Evolutionary conservation across 495 filamentous ascomycete species (phyloP).

Genomic region (Paragyromitra xinjiangensis): DNA sequence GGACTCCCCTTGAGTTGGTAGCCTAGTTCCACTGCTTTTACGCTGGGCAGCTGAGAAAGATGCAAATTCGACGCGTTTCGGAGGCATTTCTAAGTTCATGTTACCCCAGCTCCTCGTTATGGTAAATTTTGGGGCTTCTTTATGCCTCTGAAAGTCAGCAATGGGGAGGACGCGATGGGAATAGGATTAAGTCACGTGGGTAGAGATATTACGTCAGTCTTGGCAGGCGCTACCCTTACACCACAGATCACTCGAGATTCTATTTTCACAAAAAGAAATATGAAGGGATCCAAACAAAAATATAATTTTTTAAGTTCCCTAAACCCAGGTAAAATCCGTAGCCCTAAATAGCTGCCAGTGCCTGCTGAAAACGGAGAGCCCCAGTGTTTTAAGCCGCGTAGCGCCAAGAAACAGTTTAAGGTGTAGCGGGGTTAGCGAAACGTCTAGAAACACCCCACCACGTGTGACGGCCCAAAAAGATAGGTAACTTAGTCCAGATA

Average conservation of each 20-base stretch:
- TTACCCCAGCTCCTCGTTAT: not conserved
- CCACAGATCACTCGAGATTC: not conserved
- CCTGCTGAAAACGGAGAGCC: not conserved
- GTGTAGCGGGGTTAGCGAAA: constrained; percentile 36
- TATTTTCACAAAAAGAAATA: not conserved
- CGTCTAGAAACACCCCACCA: constrained; percentile 24
- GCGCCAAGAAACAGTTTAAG: constrained; percentile 11
- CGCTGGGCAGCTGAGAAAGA: not conserved
- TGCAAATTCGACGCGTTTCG: not conserved
- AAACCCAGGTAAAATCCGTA: not conserved
- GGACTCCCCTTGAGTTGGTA: not conserved
- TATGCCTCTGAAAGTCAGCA: too few species aligned
- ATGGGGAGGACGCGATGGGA: constrained; percentile 5
- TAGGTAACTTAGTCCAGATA: not conserved
- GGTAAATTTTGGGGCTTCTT: not conserved
- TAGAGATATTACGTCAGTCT: constrained; percentile 5
- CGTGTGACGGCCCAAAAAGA: not conserved
- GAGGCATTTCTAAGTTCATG: not conserved
- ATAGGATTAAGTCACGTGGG: constrained; percentile 15
- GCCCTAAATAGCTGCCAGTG: not conserved
- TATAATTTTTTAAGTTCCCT: not conserved
- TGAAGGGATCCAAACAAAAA: not conserved
- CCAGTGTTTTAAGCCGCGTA: constrained; percentile 12
- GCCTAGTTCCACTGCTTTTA: not conserved
- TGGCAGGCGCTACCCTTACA: constrained; percentile 1